Base-by-base conservation (phyloP, 257 asterid genomes). In the Gentiana macrophylla region DNA sequence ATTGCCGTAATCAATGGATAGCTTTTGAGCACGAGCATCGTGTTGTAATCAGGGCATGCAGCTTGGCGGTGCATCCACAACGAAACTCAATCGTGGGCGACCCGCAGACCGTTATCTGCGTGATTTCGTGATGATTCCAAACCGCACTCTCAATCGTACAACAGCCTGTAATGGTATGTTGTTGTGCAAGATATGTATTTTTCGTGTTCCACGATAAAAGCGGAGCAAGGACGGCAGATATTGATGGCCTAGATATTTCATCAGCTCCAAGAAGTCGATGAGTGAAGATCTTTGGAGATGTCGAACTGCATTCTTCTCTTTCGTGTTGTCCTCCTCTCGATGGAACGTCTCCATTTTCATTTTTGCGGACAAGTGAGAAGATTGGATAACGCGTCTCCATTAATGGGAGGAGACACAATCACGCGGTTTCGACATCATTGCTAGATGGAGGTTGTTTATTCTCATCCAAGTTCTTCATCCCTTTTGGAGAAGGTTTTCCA, bases 121-220 rank as follows among this genome's bases (percentile, higher is more conserved):
- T 63, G n/a, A 92, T 74, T 80, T 86, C 3, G 82, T 53, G 52
- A 81, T 75, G 67, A 86, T 67, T 58, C 94, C 97, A 69, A 92
- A 92, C 0, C 89, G 94, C 80, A 92, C 78, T 72, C 79, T 92
- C 75, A 92, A 70, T 60, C 58, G 43, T 53, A 52, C 64, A 62
- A 80, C 77, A 66, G 84, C 71, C 62, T 83, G 94, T 61, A 92
- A 70, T 0, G 78, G 77, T 49, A 36, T 61, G 72, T 61, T 70
- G 48, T 67, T 75, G 57, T 86, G 73, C 62, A 69, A 57, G 71
- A 88, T 70, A 45, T 80, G 84, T 65, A 86, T 71, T 58, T 72
- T 88, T 61, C 67, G 84, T 56, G 77, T 72, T 57, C 95, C 94
- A 37, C 79, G 81, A 69, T 55, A 82, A 57, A 70, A 75, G 1